Evolutionary conservation across 345 rosid species (phyloP).

Genomic region (Gossypium herbaceum): DNA sequence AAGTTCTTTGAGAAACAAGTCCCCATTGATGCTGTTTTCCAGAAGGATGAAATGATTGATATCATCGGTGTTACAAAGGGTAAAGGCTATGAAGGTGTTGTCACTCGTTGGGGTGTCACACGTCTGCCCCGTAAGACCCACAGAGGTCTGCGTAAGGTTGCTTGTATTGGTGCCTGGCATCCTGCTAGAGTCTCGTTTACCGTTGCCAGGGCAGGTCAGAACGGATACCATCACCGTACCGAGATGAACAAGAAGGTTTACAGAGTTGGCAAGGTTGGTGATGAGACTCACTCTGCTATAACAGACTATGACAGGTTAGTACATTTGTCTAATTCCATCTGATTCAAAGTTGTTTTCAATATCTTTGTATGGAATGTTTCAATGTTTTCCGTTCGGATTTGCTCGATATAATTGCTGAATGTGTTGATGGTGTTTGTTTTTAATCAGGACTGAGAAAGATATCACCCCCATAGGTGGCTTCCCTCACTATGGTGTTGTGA

Average conservation of each 20-base stretch:
- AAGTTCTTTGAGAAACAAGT: background rate
- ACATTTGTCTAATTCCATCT: background rate
- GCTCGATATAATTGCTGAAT: background rate
- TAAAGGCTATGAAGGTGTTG: background rate
- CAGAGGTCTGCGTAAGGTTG: slow-evolving; percentile 1
- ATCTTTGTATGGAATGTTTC: background rate
- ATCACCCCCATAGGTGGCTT: background rate
- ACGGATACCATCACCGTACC: background rate
- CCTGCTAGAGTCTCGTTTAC: background rate
- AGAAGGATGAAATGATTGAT: background rate
- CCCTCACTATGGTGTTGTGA: background rate
- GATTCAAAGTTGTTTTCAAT: background rate
- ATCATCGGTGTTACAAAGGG: background rate
- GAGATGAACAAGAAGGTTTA: background rate
- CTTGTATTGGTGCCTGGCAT: background rate
- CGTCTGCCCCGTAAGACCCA: background rate
- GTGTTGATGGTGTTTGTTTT: background rate
- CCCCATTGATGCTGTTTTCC: background rate
- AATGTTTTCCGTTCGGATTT: background rate
- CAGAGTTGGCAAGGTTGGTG: background rate
- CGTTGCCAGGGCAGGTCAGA: background rate
- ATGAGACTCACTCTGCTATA: background rate
- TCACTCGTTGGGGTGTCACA: background rate
- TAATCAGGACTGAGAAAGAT: background rate
- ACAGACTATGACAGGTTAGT: background rate